Percentiles rank a stretch among this genome's conserved stretches.
Conservation (phyloP, 2,329 filamentous ascomycete genomes). For the Ophiosphaerella herpotricha region DNA sequence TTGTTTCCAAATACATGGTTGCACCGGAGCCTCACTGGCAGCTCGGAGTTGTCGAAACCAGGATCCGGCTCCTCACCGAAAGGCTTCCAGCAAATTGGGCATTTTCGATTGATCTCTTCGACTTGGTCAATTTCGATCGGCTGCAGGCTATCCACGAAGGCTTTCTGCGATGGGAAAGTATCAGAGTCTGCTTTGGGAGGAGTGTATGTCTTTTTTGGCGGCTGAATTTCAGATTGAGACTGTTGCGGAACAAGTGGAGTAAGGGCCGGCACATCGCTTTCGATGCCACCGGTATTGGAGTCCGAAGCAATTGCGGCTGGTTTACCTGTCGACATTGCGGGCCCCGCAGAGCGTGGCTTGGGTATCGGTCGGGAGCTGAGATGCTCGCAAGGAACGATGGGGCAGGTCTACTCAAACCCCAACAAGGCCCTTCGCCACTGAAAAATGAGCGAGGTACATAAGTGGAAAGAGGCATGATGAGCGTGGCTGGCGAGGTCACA, state of each 20-base stretch:
- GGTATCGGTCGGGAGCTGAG: no score
- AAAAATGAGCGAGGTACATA: background rate
- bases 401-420: background rate
- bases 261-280: no score
- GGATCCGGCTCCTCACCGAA: slow-evolving; percentile 20
- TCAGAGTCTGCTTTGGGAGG: slow-evolving; percentile 13
- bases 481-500: background rate
- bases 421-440: no score
- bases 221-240: background rate
- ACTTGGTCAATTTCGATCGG: slow-evolving; percentile 11
- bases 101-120: slow-evolving; percentile 10
- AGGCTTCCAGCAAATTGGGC: slow-evolving; percentile 23
- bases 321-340: no score
- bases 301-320: no score
- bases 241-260: background rate
- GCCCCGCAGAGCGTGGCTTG: no score
- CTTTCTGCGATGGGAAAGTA: slow-evolving; percentile 19
- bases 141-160: slow-evolving; percentile 19
- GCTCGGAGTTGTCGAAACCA: slow-evolving; percentile 20
- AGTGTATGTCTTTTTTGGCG: slow-evolving; percentile 10
- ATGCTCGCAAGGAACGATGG: background rate
- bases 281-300: no score
- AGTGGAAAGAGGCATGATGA: background rate
- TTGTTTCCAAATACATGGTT: slow-evolving; percentile 22
- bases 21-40: slow-evolving; percentile 21